Evolutionary conservation across 805 yeast species (phyloP).

Genomic region (Vanderwaltozyma tropicalis): DNA sequence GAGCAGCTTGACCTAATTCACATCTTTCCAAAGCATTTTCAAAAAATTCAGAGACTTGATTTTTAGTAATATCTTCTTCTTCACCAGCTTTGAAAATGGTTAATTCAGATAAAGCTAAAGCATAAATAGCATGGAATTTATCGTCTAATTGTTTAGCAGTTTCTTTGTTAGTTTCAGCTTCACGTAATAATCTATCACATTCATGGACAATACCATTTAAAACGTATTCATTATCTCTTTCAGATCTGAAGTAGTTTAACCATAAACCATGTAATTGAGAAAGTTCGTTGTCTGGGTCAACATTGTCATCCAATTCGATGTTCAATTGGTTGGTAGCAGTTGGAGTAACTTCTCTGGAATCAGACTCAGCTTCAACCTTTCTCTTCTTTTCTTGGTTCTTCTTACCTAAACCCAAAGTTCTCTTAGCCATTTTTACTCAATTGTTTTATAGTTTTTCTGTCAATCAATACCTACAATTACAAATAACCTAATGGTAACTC

Average conservation of each 20-base stretch:
- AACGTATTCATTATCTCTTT: slow-evolving; percentile 51
- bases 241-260: slow-evolving; percentile 47
- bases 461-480: too few species aligned
- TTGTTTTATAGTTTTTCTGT: background rate
- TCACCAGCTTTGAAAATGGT: slow-evolving; percentile 45
- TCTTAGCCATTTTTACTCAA: slow-evolving; percentile 42
- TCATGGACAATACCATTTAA: slow-evolving; percentile 86
- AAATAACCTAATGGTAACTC: too few species aligned
- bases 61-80: slow-evolving; percentile 21
- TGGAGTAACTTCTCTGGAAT: slow-evolving; percentile 18
- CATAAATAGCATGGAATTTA: slow-evolving; percentile 64
- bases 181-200: slow-evolving; percentile 67
- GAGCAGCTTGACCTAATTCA: slow-evolving; percentile 43
- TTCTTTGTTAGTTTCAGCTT: slow-evolving; percentile 16
- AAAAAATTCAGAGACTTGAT: slow-evolving; percentile 46
- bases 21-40: slow-evolving; percentile 65
- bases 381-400: slow-evolving; percentile 36
- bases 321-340: slow-evolving; percentile 35
- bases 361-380: slow-evolving; percentile 11
- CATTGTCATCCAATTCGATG: slow-evolving; percentile 60
- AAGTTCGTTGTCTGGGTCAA: slow-evolving; percentile 69
- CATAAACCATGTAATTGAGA: slow-evolving; percentile 67
- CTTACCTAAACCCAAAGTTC: slow-evolving; percentile 56
- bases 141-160: slow-evolving; percentile 30
- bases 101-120: slow-evolving; percentile 55